A percentile compares a stretch with the other conserved stretches of the same genome.
These are phyloP conservation scores for Daldinia concentrica DNA, from an alignment of 495 filamentous ascomycete species.

Conservation along the genomic window DNA sequence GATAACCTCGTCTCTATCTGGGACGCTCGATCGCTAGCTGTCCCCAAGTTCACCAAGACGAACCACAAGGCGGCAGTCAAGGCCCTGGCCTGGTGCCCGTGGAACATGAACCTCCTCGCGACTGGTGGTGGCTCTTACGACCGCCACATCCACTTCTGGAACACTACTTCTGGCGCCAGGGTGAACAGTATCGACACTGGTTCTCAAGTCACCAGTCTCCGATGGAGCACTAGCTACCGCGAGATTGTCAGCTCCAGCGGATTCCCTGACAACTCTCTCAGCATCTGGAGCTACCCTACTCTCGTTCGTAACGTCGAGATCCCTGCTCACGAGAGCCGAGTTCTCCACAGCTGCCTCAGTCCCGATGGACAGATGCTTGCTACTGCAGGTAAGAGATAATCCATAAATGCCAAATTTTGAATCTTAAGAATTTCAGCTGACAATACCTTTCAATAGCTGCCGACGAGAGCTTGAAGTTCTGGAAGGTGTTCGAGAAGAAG, in stretches of 20 bases:
- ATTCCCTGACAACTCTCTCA: conserved; percentile 97
- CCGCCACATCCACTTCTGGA: conserved; percentile 99
- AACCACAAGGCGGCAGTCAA: conserved; percentile 99
- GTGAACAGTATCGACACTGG: conserved; percentile 99
- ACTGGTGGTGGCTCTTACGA: conserved; percentile 97
- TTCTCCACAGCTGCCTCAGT: conserved; percentile 92
- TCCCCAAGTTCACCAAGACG: conserved; percentile 98
- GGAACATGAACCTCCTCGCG: conserved; percentile 95
- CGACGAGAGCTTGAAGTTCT: conserved; percentile 98
- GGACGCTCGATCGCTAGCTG: conserved; percentile 91
- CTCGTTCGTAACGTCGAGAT: conserved; percentile 98
- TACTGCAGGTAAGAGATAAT: conserved; percentile 70
- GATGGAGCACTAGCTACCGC: conserved; percentile 95
- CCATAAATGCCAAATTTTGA: background rate
- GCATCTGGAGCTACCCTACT: conserved; percentile 98
- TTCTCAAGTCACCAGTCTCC: conserved; percentile 92
- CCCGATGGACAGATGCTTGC: conserved; percentile 98
- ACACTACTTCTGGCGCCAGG: conserved; percentile 93
- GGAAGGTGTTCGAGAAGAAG: conserved; percentile 99
- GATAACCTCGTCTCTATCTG: conserved; percentile 99
- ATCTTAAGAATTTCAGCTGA: conserved; percentile 23
- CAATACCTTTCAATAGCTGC: conserved; percentile 63
- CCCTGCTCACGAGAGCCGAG: conserved; percentile 96
- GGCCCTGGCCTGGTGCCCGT: conserved; percentile 98
- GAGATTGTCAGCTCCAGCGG: conserved; percentile 97